Conservation (phyloP, 2,329 filamentous ascomycete genomes). For the Microcyclosporella mali region DNA sequence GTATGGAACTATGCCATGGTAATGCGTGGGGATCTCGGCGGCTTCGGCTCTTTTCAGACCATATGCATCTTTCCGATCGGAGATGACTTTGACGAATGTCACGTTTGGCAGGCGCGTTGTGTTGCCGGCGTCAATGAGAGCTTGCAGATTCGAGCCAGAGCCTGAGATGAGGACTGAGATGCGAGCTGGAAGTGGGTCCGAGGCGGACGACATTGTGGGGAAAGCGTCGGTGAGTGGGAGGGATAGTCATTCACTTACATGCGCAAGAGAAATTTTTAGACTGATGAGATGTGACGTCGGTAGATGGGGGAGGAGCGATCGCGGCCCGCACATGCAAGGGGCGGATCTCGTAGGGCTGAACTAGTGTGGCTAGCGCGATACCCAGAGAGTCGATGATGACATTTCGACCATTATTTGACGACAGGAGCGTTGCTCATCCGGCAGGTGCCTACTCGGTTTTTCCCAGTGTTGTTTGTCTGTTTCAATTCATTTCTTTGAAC, state of each 20-base stretch:
- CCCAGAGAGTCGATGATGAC: too few relatives aligned
- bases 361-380: not conserved
- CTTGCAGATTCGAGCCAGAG: conserved; percentile 72
- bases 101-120: conserved; percentile 44
- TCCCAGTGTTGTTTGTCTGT: too few relatives aligned
- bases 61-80: conserved; percentile 59
- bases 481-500: too few relatives aligned
- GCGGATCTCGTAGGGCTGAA: not conserved
- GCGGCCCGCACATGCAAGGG: conserved; percentile 2
- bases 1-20: conserved; percentile 75
- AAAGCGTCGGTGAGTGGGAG: not conserved
- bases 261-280: not conserved
- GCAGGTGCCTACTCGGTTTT: too few relatives aligned
- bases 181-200: conserved; percentile 12
- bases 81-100: conserved; percentile 58
- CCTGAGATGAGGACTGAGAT: conserved; percentile 53
- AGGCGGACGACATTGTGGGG: not conserved
- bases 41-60: conserved; percentile 56
- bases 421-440: too few relatives aligned
- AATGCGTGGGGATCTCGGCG: conserved; percentile 63
- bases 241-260: conserved; percentile 1
- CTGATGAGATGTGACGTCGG: conserved; percentile 1
- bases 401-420: too few relatives aligned
- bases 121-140: conserved; percentile 59
- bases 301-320: not conserved